Evolutionary conservation across 768 basidiomycete species (phyloP), one percentile per base, ranked within the genome.

Genomic region (Peribolospora baueri): DNA sequence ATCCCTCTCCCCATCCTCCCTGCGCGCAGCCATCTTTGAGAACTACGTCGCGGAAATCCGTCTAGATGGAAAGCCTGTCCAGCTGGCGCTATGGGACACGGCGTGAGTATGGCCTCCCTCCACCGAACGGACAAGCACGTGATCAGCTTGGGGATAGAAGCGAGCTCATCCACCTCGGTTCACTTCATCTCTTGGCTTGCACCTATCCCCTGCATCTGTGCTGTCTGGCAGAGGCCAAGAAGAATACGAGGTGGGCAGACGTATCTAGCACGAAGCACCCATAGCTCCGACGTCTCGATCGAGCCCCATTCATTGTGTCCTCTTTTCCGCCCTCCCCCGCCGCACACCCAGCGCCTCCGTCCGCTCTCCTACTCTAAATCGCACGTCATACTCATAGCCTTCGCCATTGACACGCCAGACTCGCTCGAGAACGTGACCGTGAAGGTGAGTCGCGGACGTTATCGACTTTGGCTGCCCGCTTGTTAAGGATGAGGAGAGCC

Each of bases 11-110:
- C 13, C 52, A 46, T 47, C 51, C 7, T 36, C 45, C 37, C 11
- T 13, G 13, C 52, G 47, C n/a, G 7, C 67, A 90, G 88, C 88
- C 61, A 82, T 95, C 52, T 95, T 95, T 64, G 90, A 95, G 69
- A 98, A 97, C 66, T 95, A 91, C 70, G 91, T 97, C 60, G 91
- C 93, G 50, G 93, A 98, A 73, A 95, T 98, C 64, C 75, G 86
- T 61, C 73, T 98, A 53, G 93, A 98, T 68, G 88, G 88, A 61
- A 97, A 97, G 69, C 85, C 90, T 43, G 86, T 98, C 13, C 90
- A 97, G 68, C 70, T 97, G 56, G 91, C 93, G 46, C 70, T 97
- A 48, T 97, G 93, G 93, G 93, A 98, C 75, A 97, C 93, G 54
- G 93, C 93, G 90, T 93, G 67, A 69, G 84, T 80, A 8, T 4